Evolutionary conservation across 257 asterid species (phyloP), one percentile per base, ranked within the genome.

Genomic region (Nicotiana tabacum): DNA sequence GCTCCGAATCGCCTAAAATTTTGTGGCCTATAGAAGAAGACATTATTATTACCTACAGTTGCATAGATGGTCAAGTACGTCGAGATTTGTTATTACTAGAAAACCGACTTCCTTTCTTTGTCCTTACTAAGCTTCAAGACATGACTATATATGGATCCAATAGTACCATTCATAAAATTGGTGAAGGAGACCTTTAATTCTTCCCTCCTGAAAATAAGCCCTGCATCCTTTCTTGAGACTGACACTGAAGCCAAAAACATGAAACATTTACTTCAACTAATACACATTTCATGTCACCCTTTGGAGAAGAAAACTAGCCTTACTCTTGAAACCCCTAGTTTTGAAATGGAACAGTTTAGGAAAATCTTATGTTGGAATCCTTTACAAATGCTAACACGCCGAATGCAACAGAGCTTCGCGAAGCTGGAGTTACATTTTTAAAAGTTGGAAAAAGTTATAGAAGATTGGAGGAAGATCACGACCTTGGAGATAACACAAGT

Each of bases 81-180:
- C 82, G 77, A 3, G 86, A 83, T 56, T 68, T 86, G 60, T 53
- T 83, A 32, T 16, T 86, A 29, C 48, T 80, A 35, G 86, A 77
- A 29, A 56, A 77, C 6, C 81, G 56, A 77, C 67, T 77, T 60
- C 81, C 81, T 37, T 77, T 56, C 67, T 77, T 77, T 2, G 55
- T 77, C 48, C 80, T 84, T 4, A 5, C 24, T 0, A 60, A 76
- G 35, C 78, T 84, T 39, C 51, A 72, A 16, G 16, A 56, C 53
- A 15, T 84, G 21, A 84, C 79, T 24, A 37, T 30, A 21, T 21
- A 21, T 21, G 37, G 46, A 56, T 37, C 32, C 32, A 30, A 30
- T 30, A 30, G 32, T 66, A 80, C 57, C 81, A 1, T 69, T 80
- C 48, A 5, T 15, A 5, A 33, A 16, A 37, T 15, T 39, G 35